A percentile compares a stretch with the other conserved stretches of the same genome.
phyloP scores from a whole-genome alignment of 495 filamentous ascomycete species.

The Podospora sp. region DNA sequence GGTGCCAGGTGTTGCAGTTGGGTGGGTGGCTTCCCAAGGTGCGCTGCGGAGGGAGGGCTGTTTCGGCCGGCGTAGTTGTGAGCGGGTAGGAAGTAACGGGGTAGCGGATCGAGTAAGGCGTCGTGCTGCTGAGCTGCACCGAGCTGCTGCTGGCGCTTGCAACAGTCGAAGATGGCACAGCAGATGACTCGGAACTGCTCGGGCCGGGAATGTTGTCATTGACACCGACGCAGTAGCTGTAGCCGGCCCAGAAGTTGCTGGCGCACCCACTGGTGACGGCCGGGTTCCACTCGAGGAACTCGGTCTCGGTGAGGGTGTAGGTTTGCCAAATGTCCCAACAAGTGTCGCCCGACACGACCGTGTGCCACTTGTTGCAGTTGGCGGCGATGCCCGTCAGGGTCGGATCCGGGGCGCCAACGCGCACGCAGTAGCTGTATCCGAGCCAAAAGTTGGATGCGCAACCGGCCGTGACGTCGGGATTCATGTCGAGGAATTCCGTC shows the following conservation, averaged over 20 bases:
- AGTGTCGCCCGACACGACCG: conserved; percentile 16
- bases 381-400: conserved; percentile 17
- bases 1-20: conserved; percentile 27
- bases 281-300: conserved; percentile 33
- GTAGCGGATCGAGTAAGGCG: conserved; percentile 16
- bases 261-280: conserved; percentile 22
- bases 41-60: conserved; percentile 13
- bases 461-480: conserved; percentile 25
- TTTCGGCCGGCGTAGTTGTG: background rate
- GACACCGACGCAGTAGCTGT: conserved; percentile 18
- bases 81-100: conserved; percentile 4
- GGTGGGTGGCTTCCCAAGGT: conserved; percentile 30
- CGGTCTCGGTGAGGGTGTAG: conserved; percentile 17
- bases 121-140: background rate
- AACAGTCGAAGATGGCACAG: background rate
- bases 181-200: too few species aligned
- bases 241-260: conserved; percentile 16
- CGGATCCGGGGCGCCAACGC: conserved; percentile 7
- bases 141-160: background rate
- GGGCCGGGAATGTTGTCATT: background rate
- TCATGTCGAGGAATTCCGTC: conserved; percentile 27
- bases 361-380: conserved; percentile 31
- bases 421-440: conserved; percentile 13
- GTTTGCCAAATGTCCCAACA: conserved; percentile 17
- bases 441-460: conserved; percentile 29